Conservation (phyloP, 169 alveolate genomes). For the Amoebophrya sp. region DNA sequence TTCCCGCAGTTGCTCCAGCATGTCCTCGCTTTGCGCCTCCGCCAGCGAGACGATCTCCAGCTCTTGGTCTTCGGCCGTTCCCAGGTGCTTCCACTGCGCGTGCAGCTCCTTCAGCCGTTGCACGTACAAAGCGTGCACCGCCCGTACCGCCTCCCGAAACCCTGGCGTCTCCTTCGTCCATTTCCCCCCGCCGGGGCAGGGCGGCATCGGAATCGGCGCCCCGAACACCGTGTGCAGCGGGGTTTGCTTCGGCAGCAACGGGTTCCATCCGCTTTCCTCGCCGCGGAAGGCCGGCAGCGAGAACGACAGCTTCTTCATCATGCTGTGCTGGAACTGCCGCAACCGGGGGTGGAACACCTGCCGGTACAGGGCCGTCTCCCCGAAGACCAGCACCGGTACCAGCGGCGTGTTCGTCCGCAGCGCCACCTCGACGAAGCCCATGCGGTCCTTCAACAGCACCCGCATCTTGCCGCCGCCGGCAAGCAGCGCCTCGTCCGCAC, state of each 20-base stretch:
- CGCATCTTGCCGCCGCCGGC: not conserved
- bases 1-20: not conserved
- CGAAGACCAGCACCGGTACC: not conserved
- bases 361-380: not conserved
- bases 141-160: not conserved
- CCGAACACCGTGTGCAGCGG: not conserved
- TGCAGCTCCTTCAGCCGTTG: not conserved
- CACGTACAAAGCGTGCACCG: not conserved
- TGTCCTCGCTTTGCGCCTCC: not conserved
- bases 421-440: not conserved
- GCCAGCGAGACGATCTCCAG: not conserved
- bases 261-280: not conserved
- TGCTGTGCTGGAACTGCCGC: not conserved
- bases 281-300: not conserved
- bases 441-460: not conserved
- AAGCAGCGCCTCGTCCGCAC: not conserved
- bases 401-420: not conserved
- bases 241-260: no score
- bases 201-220: not conserved
- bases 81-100: not conserved
- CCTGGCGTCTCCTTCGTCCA: not conserved
- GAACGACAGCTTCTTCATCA: not conserved
- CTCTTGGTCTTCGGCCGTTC: not conserved
- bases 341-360: not conserved
- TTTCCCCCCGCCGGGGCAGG: no score